Evolutionary conservation across 2,329 filamentous ascomycete species (phyloP).

Genomic region (Alternaria gaisen): DNA sequence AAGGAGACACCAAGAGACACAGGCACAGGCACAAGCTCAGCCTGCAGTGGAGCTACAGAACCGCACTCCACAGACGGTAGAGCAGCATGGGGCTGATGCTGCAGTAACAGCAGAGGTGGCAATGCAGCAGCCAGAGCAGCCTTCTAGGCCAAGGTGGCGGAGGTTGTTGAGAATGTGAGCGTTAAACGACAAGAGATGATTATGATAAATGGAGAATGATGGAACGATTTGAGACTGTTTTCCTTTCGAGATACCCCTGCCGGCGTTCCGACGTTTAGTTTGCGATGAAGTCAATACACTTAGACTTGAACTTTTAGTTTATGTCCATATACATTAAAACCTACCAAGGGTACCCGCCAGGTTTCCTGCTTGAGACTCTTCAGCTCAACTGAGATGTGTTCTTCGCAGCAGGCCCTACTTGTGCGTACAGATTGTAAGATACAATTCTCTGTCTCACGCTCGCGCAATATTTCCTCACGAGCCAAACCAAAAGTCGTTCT

Average conservation of each 20-base stretch:
- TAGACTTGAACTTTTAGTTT: background rate
- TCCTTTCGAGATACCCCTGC: conserved; percentile 1
- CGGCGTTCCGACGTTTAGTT: background rate
- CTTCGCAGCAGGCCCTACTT: background rate
- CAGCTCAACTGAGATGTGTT: background rate
- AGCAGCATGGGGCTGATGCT: background rate
- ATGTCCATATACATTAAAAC: background rate
- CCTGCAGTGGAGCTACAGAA: conserved; percentile 6
- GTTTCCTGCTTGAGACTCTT: background rate
- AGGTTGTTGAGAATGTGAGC: background rate
- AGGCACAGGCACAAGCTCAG: conserved; percentile 3
- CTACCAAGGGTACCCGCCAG: background rate
- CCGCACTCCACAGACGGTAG: background rate
- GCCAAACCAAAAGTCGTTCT: conserved; percentile 11
- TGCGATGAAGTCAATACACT: background rate
- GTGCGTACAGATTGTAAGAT: background rate
- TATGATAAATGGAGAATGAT: background rate
- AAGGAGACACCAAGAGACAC: background rate
- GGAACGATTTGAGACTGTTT: background rate
- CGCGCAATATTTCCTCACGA: background rate
- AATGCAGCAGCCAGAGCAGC: background rate
- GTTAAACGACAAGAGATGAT: background rate
- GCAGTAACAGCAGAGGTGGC: background rate
- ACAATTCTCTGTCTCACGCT: background rate
- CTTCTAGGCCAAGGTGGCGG: background rate